These are phyloP conservation scores for Nemania bipapillata DNA, from an alignment of 2,329 filamentous ascomycete genomes.

Conservation along the genomic window DNA sequence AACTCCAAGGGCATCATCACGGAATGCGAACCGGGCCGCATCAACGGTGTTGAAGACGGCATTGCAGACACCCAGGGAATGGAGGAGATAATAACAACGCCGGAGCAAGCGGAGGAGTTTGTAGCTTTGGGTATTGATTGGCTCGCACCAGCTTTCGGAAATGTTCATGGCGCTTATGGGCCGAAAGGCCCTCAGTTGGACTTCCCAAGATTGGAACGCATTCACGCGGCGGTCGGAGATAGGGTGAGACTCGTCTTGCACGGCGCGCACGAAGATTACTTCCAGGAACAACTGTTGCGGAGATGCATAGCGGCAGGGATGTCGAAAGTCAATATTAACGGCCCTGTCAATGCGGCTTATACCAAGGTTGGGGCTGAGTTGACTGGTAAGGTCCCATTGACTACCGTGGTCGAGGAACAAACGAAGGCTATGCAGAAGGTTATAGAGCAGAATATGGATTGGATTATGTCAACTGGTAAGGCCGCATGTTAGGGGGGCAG, in stretches of 20 bases:
- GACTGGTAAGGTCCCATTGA: conserved; percentile 14
- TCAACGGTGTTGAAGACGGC: conserved; percentile 14
- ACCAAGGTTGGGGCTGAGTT: conserved; percentile 13
- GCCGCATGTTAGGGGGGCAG: conserved; percentile 4
- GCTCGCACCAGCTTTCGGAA: conserved; percentile 17
- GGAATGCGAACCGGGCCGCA: conserved; percentile 9
- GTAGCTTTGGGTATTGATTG: conserved; percentile 12
- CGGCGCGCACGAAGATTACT: conserved; percentile 18
- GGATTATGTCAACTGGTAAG: conserved; percentile 20
- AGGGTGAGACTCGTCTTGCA: conserved; percentile 10
- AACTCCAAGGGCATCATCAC: conserved; percentile 13
- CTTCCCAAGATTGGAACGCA: conserved; percentile 11
- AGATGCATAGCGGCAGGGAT: conserved; percentile 13
- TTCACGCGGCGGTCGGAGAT: conserved; percentile 6
- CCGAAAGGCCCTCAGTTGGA: conserved; percentile 12
- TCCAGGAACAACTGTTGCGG: conserved; percentile 15
- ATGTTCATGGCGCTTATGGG: conserved; percentile 8
- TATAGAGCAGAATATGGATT: conserved; percentile 24
- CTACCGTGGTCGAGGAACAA: conserved; percentile 19
- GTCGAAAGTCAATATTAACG: conserved; percentile 19
- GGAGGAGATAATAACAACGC: conserved; percentile 13
- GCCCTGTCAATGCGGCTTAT: conserved; percentile 18
- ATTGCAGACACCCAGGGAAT: conserved; percentile 5
- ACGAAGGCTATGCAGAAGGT: conserved; percentile 21
- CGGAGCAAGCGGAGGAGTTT: conserved; percentile 13